These are phyloP conservation scores for Fragilaria crotonensis DNA, from an alignment of 108 stramenopile genomes.

Conservation along the genomic window DNA sequence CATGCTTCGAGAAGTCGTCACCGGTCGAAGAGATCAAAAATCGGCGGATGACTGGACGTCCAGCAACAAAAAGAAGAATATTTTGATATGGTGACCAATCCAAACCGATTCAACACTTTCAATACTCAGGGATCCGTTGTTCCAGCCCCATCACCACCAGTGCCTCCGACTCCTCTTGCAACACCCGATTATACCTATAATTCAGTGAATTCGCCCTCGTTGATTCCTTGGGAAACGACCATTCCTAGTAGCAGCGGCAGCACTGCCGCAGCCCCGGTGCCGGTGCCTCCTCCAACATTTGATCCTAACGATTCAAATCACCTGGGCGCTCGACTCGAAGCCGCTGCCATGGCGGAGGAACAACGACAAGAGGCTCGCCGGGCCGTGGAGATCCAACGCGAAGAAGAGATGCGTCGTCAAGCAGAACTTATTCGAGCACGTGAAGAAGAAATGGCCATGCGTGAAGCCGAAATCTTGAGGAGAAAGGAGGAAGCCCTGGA, in stretches of 20 bases:
- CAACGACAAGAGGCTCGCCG: conserved; percentile 2
- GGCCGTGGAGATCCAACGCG: background rate
- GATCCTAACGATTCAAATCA: conserved; percentile 10
- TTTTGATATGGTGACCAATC: conserved; percentile 44
- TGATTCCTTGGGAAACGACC: background rate
- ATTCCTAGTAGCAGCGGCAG: background rate
- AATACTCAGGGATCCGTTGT: conserved; percentile 5
- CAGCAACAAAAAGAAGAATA: conserved; percentile 42
- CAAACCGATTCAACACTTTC: conserved; percentile 41
- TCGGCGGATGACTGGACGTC: conserved; percentile 1
- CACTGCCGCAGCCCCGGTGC: background rate
- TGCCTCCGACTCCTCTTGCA: background rate
- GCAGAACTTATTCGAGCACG: conserved; percentile 21
- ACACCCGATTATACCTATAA: background rate
- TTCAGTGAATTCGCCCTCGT: background rate
- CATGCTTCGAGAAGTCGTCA: conserved; percentile 32
- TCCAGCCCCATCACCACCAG: background rate
- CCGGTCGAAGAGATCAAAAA: conserved; percentile 10
- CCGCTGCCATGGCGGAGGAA: conserved; percentile 38
- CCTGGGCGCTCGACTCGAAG: conserved; percentile 38
- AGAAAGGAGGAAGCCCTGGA: conserved; percentile 24
- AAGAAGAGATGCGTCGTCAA: conserved; percentile 13
- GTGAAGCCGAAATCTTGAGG: conserved; percentile 24
- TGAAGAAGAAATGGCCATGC: conserved; percentile 21
- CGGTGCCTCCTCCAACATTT: background rate